A percentile compares a stretch with the other conserved stretches of the same genome.
These are phyloP conservation scores for Candida sojae DNA, from an alignment of 1,139 yeast genomes.

Conservation along the genomic window DNA sequence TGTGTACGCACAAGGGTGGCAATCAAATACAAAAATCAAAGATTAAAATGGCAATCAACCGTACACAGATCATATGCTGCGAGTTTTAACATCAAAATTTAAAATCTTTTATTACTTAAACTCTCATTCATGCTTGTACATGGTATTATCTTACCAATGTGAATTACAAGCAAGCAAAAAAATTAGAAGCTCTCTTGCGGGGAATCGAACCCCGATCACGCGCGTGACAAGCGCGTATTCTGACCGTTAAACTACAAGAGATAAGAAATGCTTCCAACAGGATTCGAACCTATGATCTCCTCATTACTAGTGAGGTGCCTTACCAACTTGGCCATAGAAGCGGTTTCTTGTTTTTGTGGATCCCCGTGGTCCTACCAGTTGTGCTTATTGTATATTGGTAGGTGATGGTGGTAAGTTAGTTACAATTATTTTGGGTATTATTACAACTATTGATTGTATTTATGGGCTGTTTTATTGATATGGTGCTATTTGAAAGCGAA, in stretches of 20 bases:
- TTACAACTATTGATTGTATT: too few species aligned
- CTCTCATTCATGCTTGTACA: too few species aligned
- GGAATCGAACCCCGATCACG: neutral
- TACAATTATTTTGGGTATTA: too few species aligned
- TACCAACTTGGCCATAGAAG: conserved; percentile 4
- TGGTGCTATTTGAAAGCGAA: too few species aligned
- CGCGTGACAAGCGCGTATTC: neutral
- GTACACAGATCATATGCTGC: too few species aligned
- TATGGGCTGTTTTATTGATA: too few species aligned
- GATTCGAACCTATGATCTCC: conserved; percentile 3
- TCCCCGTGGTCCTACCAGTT: too few species aligned
- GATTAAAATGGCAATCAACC: too few species aligned
- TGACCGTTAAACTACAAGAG: neutral
- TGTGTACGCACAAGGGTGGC: neutral
- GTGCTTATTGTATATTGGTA: neutral
- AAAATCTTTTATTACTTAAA: too few species aligned
- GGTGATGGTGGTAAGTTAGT: neutral
- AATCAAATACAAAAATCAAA: neutral
- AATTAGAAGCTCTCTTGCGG: neutral
- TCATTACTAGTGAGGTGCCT: conserved; percentile 3
- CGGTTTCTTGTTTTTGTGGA: neutral
- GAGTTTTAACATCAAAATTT: too few species aligned
- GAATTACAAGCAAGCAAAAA: too few species aligned
- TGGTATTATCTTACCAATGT: too few species aligned
- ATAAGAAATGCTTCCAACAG: neutral